Base-by-base conservation (phyloP, 2,329 filamentous ascomycete genomes). In the Ascochyta pisi region DNA sequence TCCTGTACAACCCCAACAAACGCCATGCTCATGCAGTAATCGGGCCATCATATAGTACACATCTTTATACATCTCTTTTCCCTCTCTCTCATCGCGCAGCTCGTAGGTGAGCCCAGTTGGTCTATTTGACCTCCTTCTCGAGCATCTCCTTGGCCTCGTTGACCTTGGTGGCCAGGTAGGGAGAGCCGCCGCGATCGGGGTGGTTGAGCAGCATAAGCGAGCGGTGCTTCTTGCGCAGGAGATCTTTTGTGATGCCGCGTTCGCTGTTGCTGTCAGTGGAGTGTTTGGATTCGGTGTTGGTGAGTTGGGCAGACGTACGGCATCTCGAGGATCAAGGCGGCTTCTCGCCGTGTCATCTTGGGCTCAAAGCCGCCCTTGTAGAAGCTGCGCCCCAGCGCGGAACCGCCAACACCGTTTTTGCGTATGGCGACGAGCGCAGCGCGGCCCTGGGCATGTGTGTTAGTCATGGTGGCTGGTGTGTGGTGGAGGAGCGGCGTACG, bases 351-450 rank as follows among this genome's bases (percentile, higher is more conserved):
- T 76, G 87, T 97, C 94, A 99, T 99, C 78, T 89, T 90, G 58
- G 87, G 83, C 81, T 99, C 95, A 74, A 99, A 99, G n/a, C 95
- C 95, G 66, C 95, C 95, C 79, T 98, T 99, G 84, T 97, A 98
- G 74, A 92, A 99, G 38, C 92, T 88, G 77, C 93, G 92, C 68
- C 95, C 95, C 67, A 96, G 81, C 33, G 90, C 88, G 64, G 89
- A 90, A 8, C 77, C 79, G 57, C 89, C 89, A 15, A 65, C 69
- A 10, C 90, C 90, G 57, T 89, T 96, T 70, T 91, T 87, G 62
- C 93, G 88, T 77, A 93, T 86, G 66, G 95, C 95, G 70, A 98
- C 90, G 35, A 96, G 85, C 69, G 93, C 94, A 58, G 95, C 94
- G 73, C 95, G 91, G 64, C 95, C 94, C 92, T 97, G 70, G 37